Conservation (phyloP, 2,329 filamentous ascomycete species). For the Alternaria arbusti region DNA sequence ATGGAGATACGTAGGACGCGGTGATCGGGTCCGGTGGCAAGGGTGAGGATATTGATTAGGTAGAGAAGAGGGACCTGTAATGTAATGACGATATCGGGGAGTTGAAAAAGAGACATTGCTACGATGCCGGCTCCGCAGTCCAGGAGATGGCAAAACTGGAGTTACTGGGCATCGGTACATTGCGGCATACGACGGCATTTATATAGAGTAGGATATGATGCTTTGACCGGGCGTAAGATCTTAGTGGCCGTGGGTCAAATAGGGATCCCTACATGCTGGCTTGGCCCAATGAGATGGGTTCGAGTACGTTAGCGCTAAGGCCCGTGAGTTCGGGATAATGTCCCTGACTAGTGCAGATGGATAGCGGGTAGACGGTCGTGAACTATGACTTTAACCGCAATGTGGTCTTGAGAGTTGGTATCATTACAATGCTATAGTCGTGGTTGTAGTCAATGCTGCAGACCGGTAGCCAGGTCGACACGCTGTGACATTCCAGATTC, state of each 20-base stretch:
- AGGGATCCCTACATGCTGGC: background rate
- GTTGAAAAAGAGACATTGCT: conserved; percentile 6
- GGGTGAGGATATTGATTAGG: conserved; percentile 18
- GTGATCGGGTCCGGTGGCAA: conserved; percentile 16
- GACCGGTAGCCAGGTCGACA: background rate
- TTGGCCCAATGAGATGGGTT: background rate
- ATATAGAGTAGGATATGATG: background rate
- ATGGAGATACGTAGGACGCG: conserved; percentile 12
- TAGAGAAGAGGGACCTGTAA: conserved; percentile 23
- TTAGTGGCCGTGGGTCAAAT: background rate
- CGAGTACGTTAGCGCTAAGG: conserved; percentile 1
- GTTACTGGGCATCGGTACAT: background rate
- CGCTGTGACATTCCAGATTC: background rate
- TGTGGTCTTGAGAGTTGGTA: background rate
- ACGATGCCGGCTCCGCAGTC: background rate
- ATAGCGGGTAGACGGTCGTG: background rate
- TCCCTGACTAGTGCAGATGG: background rate
- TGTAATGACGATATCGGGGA: conserved; percentile 9
- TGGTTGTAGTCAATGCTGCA: background rate
- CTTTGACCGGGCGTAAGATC: background rate
- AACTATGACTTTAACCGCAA: background rate
- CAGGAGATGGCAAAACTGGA: background rate
- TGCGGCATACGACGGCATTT: background rate
- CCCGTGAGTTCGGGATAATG: background rate
- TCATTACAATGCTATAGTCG: conserved; percentile 11